Conservation (phyloP, 805 yeast species). For the Myxozyma geophila region DNA sequence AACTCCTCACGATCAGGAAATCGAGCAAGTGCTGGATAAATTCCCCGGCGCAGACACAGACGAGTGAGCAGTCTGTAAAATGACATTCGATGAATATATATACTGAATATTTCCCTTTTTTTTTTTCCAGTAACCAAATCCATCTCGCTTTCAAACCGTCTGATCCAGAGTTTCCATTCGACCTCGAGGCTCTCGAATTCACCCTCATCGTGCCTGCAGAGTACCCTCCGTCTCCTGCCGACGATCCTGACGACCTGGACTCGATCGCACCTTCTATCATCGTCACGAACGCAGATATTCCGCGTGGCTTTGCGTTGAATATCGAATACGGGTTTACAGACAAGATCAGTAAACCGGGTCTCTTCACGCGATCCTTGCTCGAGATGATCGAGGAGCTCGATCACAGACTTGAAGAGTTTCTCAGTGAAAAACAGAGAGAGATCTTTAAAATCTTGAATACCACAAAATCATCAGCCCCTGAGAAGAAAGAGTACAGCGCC, state of each 20-base stretch:
- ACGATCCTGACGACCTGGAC: slow-evolving; percentile 5
- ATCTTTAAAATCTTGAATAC: slow-evolving; percentile 63
- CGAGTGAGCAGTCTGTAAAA: slow-evolving; percentile 7
- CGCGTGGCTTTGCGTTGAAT: slow-evolving; percentile 68
- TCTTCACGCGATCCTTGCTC: slow-evolving; percentile 55
- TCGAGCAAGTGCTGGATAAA: not conserved
- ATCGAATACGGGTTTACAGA: slow-evolving; percentile 65
- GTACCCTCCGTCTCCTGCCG: slow-evolving; percentile 51
- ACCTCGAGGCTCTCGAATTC: slow-evolving; percentile 57
- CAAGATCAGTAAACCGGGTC: slow-evolving; percentile 36
- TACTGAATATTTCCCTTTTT: not conserved
- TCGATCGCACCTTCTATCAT: slow-evolving; percentile 53
- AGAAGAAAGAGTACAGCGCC: slow-evolving; percentile 1
- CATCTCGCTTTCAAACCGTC: slow-evolving; percentile 50
- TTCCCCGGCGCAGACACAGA: slow-evolving; percentile 24
- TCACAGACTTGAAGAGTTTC: slow-evolving; percentile 59
- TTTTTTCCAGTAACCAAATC: slow-evolving; percentile 10
- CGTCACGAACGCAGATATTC: slow-evolving; percentile 69
- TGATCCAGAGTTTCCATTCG: slow-evolving; percentile 77
- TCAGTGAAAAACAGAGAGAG: slow-evolving; percentile 62
- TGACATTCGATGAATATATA: not conserved
- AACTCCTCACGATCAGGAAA: slow-evolving; percentile 16
- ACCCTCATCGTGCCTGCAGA: slow-evolving; percentile 58
- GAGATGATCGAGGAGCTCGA: slow-evolving; percentile 63
- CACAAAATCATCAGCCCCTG: not conserved